phyloP scores from a whole-genome alignment of 805 yeast species.

The Nakazawaea anatomiae region DNA sequence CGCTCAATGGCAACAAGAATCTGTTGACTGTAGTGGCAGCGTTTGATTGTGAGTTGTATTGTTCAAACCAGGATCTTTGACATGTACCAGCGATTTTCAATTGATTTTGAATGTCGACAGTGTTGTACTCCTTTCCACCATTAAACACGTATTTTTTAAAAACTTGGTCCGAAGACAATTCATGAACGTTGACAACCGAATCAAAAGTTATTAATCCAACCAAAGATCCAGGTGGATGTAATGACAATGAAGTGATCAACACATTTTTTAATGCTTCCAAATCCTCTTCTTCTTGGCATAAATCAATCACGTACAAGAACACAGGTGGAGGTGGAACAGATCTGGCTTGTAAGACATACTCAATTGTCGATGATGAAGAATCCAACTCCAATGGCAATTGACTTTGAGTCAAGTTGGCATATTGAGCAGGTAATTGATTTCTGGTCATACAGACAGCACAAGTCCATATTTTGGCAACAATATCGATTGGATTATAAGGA shows the following conservation, averaged over 20 bases:
- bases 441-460: conserved; percentile 80
- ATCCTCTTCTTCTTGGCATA: conserved; percentile 87
- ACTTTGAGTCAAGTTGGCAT: conserved; percentile 68
- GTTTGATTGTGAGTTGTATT: conserved; percentile 28
- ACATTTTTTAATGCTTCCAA: conserved; percentile 79
- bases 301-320: conserved; percentile 78
- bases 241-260: conserved; percentile 63
- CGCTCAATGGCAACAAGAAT: conserved; percentile 28
- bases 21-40: conserved; percentile 32
- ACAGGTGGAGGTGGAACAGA: conserved; percentile 73
- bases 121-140: conserved; percentile 76
- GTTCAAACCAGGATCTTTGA: conserved; percentile 29
- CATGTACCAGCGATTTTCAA: conserved; percentile 30
- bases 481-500: conserved; percentile 79
- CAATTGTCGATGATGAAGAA: conserved; percentile 68
- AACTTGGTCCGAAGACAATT: conserved; percentile 62
- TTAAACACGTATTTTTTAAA: conserved; percentile 78
- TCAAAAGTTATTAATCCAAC: conserved; percentile 87
- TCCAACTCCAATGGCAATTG: conserved; percentile 78
- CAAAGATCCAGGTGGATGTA: conserved; percentile 85
- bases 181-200: conserved; percentile 87
- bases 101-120: conserved; percentile 28
- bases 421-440: conserved; percentile 78
- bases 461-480: conserved; percentile 71
- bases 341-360: conserved; percentile 67